These are phyloP conservation scores for Cryptosporidium sp. DNA, from an alignment of 169 alveolate genomes.

Conservation along the genomic window DNA sequence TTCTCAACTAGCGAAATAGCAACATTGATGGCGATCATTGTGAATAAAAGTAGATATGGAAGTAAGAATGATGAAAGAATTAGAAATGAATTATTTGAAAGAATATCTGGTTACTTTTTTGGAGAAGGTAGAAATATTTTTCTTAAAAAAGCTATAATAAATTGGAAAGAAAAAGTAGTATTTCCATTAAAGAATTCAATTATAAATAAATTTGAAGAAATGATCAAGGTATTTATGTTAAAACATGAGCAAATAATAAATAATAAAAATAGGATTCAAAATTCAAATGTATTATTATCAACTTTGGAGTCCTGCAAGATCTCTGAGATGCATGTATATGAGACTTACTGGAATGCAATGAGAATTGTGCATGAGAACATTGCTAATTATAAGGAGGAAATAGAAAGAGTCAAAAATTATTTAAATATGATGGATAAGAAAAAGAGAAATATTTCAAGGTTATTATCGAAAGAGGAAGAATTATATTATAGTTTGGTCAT, in stretches of 20 bases:
- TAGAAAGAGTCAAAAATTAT: slow-evolving; percentile 31
- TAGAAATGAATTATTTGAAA: slow-evolving; percentile 41
- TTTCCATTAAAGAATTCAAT: slow-evolving; percentile 28
- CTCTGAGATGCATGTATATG: slow-evolving; percentile 72
- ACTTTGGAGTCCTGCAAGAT: slow-evolving; percentile 65
- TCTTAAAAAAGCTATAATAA: slow-evolving; percentile 5
- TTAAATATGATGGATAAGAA: slow-evolving; percentile 29
- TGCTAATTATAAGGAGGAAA: slow-evolving; percentile 46
- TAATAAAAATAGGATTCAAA: slow-evolving; percentile 42
- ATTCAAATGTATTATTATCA: slow-evolving; percentile 58
- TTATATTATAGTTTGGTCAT: slow-evolving; percentile 15
- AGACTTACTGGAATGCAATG: slow-evolving; percentile 71
- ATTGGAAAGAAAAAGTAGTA: slow-evolving; percentile 53
- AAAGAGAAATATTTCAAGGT: slow-evolving; percentile 8
- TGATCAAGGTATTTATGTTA: neutral
- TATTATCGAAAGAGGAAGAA: slow-evolving; percentile 63
- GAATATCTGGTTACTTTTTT: slow-evolving; percentile 35
- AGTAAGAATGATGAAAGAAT: slow-evolving; percentile 39
- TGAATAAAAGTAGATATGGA: slow-evolving; percentile 74
- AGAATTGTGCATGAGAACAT: slow-evolving; percentile 55
- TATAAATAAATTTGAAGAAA: slow-evolving; percentile 9
- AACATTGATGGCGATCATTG: slow-evolving; percentile 50
- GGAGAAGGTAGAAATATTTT: slow-evolving; percentile 20
- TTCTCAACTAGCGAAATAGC: slow-evolving; percentile 49
- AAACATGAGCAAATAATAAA: slow-evolving; percentile 8